phyloP scores from a whole-genome alignment of 2,329 filamentous ascomycete species.

The Aspergillus flavus region DNA sequence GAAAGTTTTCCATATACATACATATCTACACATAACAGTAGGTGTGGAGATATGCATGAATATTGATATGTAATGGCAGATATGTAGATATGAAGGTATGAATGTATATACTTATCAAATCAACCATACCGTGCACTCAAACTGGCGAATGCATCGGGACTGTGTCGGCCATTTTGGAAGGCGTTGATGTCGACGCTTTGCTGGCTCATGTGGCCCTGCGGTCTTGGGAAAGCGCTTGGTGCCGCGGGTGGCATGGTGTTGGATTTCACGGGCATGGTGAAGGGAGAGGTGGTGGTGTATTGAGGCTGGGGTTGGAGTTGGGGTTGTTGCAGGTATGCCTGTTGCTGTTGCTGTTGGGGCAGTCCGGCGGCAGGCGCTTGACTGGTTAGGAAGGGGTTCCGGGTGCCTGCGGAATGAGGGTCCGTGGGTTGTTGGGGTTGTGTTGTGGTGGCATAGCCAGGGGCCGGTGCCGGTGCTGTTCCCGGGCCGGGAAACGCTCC shows the following conservation, averaged over 20 bases:
- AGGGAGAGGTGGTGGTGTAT: slow-evolving; percentile 8
- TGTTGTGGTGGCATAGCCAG: slow-evolving; percentile 25
- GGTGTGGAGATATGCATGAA: neutral
- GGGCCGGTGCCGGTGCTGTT: slow-evolving; percentile 19
- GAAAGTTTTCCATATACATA: neutral
- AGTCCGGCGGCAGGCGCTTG: neutral
- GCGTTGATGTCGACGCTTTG: slow-evolving; percentile 53
- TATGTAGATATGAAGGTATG: neutral
- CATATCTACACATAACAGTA: neutral
- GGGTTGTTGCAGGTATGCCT: slow-evolving; percentile 17
- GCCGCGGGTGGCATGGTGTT: slow-evolving; percentile 16
- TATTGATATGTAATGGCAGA: neutral
- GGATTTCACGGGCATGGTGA: slow-evolving; percentile 18
- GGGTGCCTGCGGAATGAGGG: slow-evolving; percentile 28
- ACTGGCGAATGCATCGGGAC: slow-evolving; percentile 54
- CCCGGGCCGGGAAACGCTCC: slow-evolving; percentile 25
- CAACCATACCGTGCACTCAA: slow-evolving; percentile 50
- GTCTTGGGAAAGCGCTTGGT: slow-evolving; percentile 18
- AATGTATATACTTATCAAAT: slow-evolving; percentile 1
- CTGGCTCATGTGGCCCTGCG: slow-evolving; percentile 47
- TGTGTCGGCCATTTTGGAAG: slow-evolving; percentile 51
- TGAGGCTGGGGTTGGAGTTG: slow-evolving; percentile 6
- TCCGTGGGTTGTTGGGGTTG: slow-evolving; percentile 20
- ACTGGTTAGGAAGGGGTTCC: slow-evolving; percentile 29
- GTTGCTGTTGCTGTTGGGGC: slow-evolving; percentile 5